Evolutionary conservation across 768 basidiomycete species (phyloP), one percentile per base, ranked within the genome.

Genomic region (Amanita brunnescens): DNA sequence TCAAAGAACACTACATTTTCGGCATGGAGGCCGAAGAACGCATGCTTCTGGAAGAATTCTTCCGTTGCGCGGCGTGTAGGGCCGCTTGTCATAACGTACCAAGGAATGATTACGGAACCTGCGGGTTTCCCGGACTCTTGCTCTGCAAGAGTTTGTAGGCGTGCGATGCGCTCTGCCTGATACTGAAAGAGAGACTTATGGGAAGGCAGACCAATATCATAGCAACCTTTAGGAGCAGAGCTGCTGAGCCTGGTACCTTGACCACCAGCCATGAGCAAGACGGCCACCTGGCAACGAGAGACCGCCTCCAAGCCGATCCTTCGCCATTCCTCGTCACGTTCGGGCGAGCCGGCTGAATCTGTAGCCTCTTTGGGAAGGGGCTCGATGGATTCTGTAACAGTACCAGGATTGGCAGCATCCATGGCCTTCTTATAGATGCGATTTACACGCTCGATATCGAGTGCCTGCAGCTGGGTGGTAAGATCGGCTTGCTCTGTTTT

Each of bases 61-160:
- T 91, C 88, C 20, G 96, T 98, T 32, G 85, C 87, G 35, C 69
- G 73, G 57, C 92, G 81, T 32, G 96, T 99, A 34, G 95, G 96
- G 20, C 94, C 94, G 62, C 90, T 93, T 51, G 95, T 98, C 96
- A 99, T 99, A 61, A 99, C 83, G 70, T 97, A 98, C 96, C 96
- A 98, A 33, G 91, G 90, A 51, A 98, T 81, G 47, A 80, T 66
- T 48, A 91, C 87, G 1, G 80, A 78, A 44, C 78, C 80, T 14
- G 68, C 63, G 13, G 77, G 67, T 59, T 81, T 81, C 34, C 67
- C 63, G 44, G 59, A 64, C 54, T 78, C 70, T 33, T 75, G 63
- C 63, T 80, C 83, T 0, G 91, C 92, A 47, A 95, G 64, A 29
- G 70, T 70, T 67, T 95, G 89, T 51, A 99, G 70, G 52, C 88